Percentiles rank a stretch among this genome's conserved stretches.
phyloP scores from a whole-genome alignment of 805 yeast genomes.

The Sporopachydermia lactativora region DNA sequence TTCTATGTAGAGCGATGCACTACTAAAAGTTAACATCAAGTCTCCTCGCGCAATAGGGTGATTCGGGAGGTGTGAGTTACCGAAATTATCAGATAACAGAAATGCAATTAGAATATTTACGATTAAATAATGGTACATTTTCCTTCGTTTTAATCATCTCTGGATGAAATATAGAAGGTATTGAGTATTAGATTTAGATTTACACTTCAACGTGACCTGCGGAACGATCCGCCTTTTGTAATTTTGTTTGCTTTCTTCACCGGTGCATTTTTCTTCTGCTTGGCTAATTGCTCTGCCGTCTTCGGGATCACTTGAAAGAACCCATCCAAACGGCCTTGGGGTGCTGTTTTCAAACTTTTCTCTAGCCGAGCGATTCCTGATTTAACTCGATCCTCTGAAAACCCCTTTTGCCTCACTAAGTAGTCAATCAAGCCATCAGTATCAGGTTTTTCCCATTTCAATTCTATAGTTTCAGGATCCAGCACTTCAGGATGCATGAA shows the following conservation, averaged over 20 bases:
- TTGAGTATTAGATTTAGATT: not conserved
- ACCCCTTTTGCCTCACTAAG: conserved; percentile 79
- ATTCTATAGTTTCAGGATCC: conserved; percentile 40
- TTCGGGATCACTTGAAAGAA: conserved; percentile 62
- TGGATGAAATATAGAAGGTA: no score
- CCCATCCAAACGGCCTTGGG: conserved; percentile 87
- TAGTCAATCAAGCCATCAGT: conserved; percentile 69
- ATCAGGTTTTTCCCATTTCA: conserved; percentile 87
- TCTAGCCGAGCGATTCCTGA: conserved; percentile 76
- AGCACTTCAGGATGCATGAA: conserved; percentile 74
- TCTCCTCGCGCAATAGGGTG: no score
- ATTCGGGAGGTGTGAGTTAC: no score
- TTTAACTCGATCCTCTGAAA: conserved; percentile 82
- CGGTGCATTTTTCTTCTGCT: conserved; percentile 22
- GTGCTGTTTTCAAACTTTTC: conserved; percentile 72
- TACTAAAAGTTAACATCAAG: no score
- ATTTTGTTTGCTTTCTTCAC: conserved; percentile 19
- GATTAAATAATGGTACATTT: no score
- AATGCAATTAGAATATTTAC: no score
- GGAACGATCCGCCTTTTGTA: conserved; percentile 4
- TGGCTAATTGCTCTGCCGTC: conserved; percentile 28
- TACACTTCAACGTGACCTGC: conserved; percentile 11
- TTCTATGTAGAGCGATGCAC: no score
- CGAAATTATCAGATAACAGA: no score
- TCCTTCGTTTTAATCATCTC: no score